Evolutionary conservation across 1,284 basidiomycete species (phyloP).

Genomic region (Leccinum pachyderme): DNA sequence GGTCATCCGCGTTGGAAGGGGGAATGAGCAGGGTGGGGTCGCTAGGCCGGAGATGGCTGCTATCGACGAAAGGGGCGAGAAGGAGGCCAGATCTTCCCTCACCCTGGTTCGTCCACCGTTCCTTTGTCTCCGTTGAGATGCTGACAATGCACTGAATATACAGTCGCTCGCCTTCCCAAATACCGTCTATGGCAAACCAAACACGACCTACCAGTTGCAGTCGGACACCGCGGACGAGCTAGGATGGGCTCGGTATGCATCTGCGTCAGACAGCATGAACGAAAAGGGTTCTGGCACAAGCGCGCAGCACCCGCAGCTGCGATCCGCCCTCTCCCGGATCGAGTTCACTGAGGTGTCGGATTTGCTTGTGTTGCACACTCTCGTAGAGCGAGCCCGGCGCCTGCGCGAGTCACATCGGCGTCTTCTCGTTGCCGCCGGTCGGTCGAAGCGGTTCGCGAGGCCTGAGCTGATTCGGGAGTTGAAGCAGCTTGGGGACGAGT

Average conservation of each 20-base stretch:
- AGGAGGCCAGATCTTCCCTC: neutral
- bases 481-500: slow-evolving; percentile 47
- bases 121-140: slow-evolving; percentile 30
- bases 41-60: slow-evolving; percentile 21
- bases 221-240: slow-evolving; percentile 76
- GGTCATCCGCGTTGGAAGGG: slow-evolving; percentile 46
- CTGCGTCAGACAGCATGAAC: slow-evolving; percentile 15
- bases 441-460: slow-evolving; percentile 68
- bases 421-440: slow-evolving; percentile 66
- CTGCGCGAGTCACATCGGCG: slow-evolving; percentile 28
- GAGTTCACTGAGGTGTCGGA: slow-evolving; percentile 49
- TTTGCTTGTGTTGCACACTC: slow-evolving; percentile 52
- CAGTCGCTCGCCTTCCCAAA: slow-evolving; percentile 56
- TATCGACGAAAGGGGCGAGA: slow-evolving; percentile 27
- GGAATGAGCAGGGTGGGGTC: slow-evolving; percentile 20
- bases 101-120: slow-evolving; percentile 27
- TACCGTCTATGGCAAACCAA: slow-evolving; percentile 64
- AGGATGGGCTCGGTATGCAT: slow-evolving; percentile 57
- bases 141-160: neutral
- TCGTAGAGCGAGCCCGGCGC: slow-evolving; percentile 44
- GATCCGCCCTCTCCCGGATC: slow-evolving; percentile 54
- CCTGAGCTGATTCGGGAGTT: slow-evolving; percentile 61
- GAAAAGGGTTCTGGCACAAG: neutral
- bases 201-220: slow-evolving; percentile 60
- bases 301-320: slow-evolving; percentile 28